Evolutionary conservation across 345 rosid species (phyloP), one percentile per base, ranked within the genome.

Genomic region (Cardamine chenopodiifolia): DNA sequence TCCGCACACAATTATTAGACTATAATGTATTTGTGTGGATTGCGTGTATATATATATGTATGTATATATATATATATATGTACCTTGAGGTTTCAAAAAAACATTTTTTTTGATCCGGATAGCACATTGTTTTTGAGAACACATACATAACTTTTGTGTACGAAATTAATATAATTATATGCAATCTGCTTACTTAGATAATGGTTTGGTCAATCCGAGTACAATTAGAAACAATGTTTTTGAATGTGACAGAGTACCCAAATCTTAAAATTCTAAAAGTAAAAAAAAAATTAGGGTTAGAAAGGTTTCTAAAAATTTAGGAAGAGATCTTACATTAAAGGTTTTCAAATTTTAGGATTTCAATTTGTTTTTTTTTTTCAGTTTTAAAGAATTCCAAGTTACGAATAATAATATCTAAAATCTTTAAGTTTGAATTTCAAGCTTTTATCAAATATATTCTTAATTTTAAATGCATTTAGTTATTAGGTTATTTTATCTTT

Each of bases 1-100:
- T 62, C 68, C 53, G 3, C 23, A 72, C 18, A 52, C 13, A 72
- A 53, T 63, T 10, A 71, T 71, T 42, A 42, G 32, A 20, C 31
- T 29, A 6, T 32, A 20, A 47, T 31, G 6, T 15, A 45, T 44
- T 56, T 26, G 22, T 57, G 32, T 68, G 39, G 28, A 39, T 54
- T 50, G 17, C 37, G 25, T 25, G 23, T 23, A 17, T 54, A 12
- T 17, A 54, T 35, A 29, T 29, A 26, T 25, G 3, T 25, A 25
- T 25, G 3, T 25, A 25, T 25, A 25, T 25, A 25, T 25, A 3
- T 7, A 5, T 29, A 6, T 37, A 17, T n/a, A 39, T 37, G 39
- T 13, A 63, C 54, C 70, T 54, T 35, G 52, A 49, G n/a, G 15
- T 49, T 50, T 61, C 9, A 26, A 35, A 12, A 56, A 12, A 52